Evolutionary conservation across 805 yeast species (phyloP), one percentile per base, ranked within the genome.

Genomic region (Cyberlindnera mycetangii): DNA sequence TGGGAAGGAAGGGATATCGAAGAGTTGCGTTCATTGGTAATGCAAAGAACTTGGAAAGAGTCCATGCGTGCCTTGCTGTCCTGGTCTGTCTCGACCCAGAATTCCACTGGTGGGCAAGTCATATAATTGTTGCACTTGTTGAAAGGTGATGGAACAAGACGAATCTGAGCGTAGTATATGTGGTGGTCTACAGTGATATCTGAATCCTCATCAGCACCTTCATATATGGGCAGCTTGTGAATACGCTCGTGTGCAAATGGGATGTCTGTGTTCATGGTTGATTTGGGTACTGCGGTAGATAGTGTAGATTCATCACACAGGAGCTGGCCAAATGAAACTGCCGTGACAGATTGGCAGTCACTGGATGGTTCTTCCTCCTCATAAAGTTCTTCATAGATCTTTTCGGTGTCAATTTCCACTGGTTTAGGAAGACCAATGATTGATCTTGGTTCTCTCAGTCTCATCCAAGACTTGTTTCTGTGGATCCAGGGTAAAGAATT

Each of bases 61-160:
- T 48, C 53, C 16, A 48, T 21, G 28, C 66, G 72, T 1, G 70
- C 71, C 31, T 49, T 57, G 11, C 64, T 64, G n/a, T 47, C 43
- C 14, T 66, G 64, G 16, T 64, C 65, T 38, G 75, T 58, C 38
- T 70, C 75, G 28, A 73, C 61, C 81, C 83, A 78, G 37, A 80
- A 63, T 53, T 79, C 85, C 7, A 80, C 60, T 1, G 83, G 79
- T 3, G 85, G 83, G 37, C 67, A 68, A 32, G 64, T 55, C 39
- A 62, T 54, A 42, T 62, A 58, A 18, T 56, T 44, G 4, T 44
- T 52, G 7, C 55, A 53, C 6, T 52, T 51, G 48, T 55, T 48
- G 54, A 65, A 62, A 31, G 79, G 71, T 6, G 72, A 64, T 1
- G 81, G 81, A 8, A 69, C 54, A 41, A 76, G 71, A 51, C 68